Evolutionary conservation across 495 filamentous ascomycete species (phyloP), one percentile per base, ranked within the genome.

Genomic region (Xylaria venustula): DNA sequence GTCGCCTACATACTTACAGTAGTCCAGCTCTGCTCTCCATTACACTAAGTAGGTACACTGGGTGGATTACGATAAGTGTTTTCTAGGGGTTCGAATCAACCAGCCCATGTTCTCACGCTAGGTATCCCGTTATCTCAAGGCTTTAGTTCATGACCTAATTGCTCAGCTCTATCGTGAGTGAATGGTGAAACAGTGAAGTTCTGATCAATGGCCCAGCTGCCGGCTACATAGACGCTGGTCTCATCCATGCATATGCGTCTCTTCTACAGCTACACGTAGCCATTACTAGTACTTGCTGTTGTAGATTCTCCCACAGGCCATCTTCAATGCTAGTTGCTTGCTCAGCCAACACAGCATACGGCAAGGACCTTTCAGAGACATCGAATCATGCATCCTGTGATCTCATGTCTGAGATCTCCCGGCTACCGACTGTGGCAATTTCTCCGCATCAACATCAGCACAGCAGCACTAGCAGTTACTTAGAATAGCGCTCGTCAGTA

Each of bases 381-480:
- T 32, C 47, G 48, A 60, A 28, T 61, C 41, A 54, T 20, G 52
- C 17, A n/a, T 46, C 36, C 34, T 41, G 53, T 56, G 25, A 11
- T 34, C 30, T 14, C 25, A 48, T 34, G 30, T 54, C 50, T 54
- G 15, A 48, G 50, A 61, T 61, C 50, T 20, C 58, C 47, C 58
- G 49, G 58, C 26, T 61, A 46, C 58, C 58, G 12, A 46, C 58
- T 45, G 56, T 48, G 36, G 19, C 28, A 58, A 42, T 42, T 46
- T 58, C 34, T 50, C 49, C 40, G 48, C 48, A 28, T 19, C 28
- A 53, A 36, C 17, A 46, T 12, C 12, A 32, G 20, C 7, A 7
- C 17, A 23, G 3, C n/a, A 40, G 3, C 37, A 37, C 30, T 14
- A 47, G 19, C 23, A 17, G 7, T 42, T 54, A 22, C 52, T 44